A percentile compares a stretch with the other conserved stretches of the same genome.
phyloP scores from a whole-genome alignment of 169 alveolate genomes.

The Eimeria brunetti region DNA sequence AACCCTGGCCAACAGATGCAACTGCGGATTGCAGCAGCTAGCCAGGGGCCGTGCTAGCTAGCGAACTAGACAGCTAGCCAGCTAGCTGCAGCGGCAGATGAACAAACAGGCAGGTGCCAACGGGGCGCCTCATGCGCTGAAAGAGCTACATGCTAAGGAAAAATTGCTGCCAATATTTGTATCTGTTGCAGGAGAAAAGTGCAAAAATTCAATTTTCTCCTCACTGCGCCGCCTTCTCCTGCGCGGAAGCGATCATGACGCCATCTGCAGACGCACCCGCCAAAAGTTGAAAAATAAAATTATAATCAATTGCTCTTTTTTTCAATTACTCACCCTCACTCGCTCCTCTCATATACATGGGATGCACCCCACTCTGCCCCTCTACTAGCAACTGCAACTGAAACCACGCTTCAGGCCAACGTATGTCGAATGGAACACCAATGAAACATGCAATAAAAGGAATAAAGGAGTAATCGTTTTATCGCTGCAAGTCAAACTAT shows the following conservation, averaged over 20 bases:
- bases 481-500: background rate
- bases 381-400: background rate
- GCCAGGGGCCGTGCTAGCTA: background rate
- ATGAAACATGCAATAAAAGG: background rate
- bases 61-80: background rate
- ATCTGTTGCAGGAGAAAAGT: background rate
- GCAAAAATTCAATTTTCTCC: no score
- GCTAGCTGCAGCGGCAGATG: background rate
- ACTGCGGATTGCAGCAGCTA: background rate
- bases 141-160: background rate
- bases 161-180: background rate
- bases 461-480: background rate
- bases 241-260: conserved; percentile 19
- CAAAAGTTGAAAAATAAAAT: background rate
- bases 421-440: background rate
- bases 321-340: no score
- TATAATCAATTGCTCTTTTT: no score
- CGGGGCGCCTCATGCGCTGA: background rate
- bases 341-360: background rate
- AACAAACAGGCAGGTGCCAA: background rate
- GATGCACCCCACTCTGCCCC: background rate
- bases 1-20: no score
- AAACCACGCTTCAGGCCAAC: background rate
- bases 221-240: conserved; percentile 28
- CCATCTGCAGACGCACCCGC: conserved; percentile 17